Evolutionary conservation across 1,284 basidiomycete genomes (phyloP).

Genomic region (Cryptococcus sp.): DNA sequence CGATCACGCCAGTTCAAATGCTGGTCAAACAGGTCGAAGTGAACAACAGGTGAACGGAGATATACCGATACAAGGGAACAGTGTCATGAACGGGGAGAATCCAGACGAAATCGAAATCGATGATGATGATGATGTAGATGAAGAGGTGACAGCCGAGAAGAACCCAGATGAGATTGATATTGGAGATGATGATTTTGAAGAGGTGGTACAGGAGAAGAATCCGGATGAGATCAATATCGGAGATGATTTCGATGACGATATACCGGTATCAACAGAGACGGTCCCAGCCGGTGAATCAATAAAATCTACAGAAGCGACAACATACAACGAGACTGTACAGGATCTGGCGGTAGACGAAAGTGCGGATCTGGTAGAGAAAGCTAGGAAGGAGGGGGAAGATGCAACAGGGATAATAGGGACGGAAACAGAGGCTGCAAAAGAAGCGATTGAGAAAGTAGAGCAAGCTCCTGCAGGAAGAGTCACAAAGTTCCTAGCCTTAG

Average conservation of each 20-base stretch:
- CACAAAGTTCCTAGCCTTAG: constrained; percentile 85
- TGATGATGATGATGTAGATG: constrained; percentile 53
- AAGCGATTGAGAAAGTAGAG: neutral
- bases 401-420: constrained; percentile 19
- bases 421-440: neutral
- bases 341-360: constrained; percentile 27
- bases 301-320: neutral
- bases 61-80: constrained; percentile 3
- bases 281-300: neutral
- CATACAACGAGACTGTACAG: constrained; percentile 2
- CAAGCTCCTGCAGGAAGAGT: constrained; percentile 21
- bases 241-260: constrained; percentile 6
- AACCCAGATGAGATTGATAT: constrained; percentile 70
- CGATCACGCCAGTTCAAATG: constrained; percentile 50
- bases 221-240: constrained; percentile 27
- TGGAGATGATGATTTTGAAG: constrained; percentile 33
- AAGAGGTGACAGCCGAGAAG: constrained; percentile 1
- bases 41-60: constrained; percentile 4
- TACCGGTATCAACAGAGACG: neutral
- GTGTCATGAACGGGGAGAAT: constrained; percentile 45
- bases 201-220: constrained; percentile 30
- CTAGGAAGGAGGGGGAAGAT: constrained; percentile 8
- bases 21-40: constrained; percentile 16
- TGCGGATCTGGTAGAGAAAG: constrained; percentile 30
- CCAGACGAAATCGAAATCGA: constrained; percentile 67